Base-by-base conservation (phyloP, 208 protist species). In the Tritrichomonas musculus region DNA sequence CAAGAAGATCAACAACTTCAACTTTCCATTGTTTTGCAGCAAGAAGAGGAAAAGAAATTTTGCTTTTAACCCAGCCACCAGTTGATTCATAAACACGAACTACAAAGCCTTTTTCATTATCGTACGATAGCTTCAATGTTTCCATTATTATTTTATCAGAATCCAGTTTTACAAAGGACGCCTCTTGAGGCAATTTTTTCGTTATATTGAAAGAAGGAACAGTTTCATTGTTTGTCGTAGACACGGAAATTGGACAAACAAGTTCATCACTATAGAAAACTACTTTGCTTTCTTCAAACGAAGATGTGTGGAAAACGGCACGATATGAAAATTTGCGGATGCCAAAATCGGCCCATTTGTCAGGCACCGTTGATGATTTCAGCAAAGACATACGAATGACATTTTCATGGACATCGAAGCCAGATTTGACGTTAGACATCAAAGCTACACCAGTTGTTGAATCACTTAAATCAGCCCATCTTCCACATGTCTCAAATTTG, bases 311-410 rank as follows among this genome's bases (percentile, higher is more conserved):
- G 47, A 88, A 53, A 57, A 57, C 33, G 14, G 41, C 30, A 27
- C 47, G 33, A 47, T 53, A 53, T 39, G 27, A 57, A 50, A 57
- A 57, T 30, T 49, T 57, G 53, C 77, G 33, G 4, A 22, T 88
- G 0, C 77, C 77, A 20, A 88, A 88, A 30, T 88, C 77, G 25
- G 47, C 41, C 77, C 77, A 88, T 57, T 88, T 88, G n/a, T 88
- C 77, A n/a, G 47, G 14, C n/a, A 14, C 3, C 47, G 33, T 22
- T n/a, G 77, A 47, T 30, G 47, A 8, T 36, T 88, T 88, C 41
- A 88, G 17, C 0, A 88, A 17, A 39, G 77, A 88, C n/a, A 88
- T 33, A 27, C 44, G 25, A 41, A 88, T 88, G 2, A 57, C 30
- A 39, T 60, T 30, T 17, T 50, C 77, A 50, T 88, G 77, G 20